Evolutionary conservation across 1,284 basidiomycete genomes (phyloP).

Genomic region (Leucoagaricus sp.): DNA sequence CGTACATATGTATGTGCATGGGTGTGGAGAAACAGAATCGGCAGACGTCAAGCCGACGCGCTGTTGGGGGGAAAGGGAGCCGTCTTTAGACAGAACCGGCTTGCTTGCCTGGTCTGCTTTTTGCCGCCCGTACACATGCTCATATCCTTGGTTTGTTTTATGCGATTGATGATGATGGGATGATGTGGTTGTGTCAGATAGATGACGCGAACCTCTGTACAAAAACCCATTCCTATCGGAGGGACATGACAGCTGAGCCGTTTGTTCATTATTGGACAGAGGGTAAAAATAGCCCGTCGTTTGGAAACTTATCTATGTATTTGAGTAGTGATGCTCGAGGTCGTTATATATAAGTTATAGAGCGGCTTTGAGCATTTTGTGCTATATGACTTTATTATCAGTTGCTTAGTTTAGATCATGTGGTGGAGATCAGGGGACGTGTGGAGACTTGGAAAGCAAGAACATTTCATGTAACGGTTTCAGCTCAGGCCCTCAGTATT

Average conservation of each 20-base stretch:
- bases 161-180: not conserved
- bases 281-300: not conserved
- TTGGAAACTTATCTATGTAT: not conserved
- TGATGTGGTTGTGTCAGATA: constrained; percentile 3
- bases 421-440: too few species aligned
- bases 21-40: not conserved
- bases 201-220: constrained; percentile 6
- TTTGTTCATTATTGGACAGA: not conserved
- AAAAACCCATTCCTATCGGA: constrained; percentile 8
- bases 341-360: not conserved
- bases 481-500: too few species aligned
- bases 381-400: not conserved
- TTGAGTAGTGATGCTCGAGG: not conserved
- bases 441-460: too few species aligned
- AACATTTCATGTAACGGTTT: too few species aligned
- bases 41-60: too few species aligned
- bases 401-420: too few species aligned
- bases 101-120: not conserved
- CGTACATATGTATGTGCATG: not conserved
- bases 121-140: not conserved
- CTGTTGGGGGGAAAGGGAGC: too few species aligned
- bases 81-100: constrained; percentile 2
- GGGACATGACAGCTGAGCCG: constrained; percentile 6
- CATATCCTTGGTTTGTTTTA: not conserved
- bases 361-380: not conserved